Evolutionary conservation across 306 rosid genomes (phyloP).

Genomic region (Citrullus mucosospermus): DNA sequence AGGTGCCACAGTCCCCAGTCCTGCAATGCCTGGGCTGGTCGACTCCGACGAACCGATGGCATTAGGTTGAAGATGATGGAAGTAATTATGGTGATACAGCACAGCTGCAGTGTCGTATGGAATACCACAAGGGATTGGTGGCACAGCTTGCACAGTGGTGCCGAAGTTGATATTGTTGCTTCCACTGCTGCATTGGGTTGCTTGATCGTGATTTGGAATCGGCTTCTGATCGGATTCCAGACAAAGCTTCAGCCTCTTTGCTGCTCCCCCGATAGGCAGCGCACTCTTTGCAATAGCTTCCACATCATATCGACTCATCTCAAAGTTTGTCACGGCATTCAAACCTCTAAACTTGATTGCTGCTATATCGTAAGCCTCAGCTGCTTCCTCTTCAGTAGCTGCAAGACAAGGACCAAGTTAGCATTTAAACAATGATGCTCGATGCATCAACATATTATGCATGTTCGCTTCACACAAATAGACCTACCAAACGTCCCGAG

Average conservation of each 20-base stretch:
- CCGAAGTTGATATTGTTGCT: constrained; percentile 55
- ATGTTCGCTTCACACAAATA: neutral
- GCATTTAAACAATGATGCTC: neutral
- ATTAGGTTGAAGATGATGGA: constrained; percentile 48
- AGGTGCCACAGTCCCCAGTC: constrained; percentile 23
- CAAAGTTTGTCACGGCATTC: constrained; percentile 87
- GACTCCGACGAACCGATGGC: constrained; percentile 20
- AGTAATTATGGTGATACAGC: constrained; percentile 52
- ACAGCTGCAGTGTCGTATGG: constrained; percentile 52
- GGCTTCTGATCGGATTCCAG: constrained; percentile 54
- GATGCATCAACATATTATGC: neutral
- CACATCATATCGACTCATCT: constrained; percentile 86
- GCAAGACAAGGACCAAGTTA: constrained; percentile 3
- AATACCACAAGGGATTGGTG: constrained; percentile 50
- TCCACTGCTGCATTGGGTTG: constrained; percentile 22
- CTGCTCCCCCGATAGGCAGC: constrained; percentile 86
- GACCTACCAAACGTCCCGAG: constrained; percentile 81
- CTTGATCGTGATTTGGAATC: constrained; percentile 20
- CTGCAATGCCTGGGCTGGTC: constrained; percentile 3
- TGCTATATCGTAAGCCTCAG: constrained; percentile 90
- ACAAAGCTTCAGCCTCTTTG: constrained; percentile 74
- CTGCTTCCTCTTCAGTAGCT: constrained; percentile 98
- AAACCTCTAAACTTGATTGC: constrained; percentile 89
- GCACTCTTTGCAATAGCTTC: constrained; percentile 70
- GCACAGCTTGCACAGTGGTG: constrained; percentile 34